These are phyloP conservation scores for Penicillium olsonii DNA, from an alignment of 2,329 filamentous ascomycete genomes.

Conservation along the genomic window DNA sequence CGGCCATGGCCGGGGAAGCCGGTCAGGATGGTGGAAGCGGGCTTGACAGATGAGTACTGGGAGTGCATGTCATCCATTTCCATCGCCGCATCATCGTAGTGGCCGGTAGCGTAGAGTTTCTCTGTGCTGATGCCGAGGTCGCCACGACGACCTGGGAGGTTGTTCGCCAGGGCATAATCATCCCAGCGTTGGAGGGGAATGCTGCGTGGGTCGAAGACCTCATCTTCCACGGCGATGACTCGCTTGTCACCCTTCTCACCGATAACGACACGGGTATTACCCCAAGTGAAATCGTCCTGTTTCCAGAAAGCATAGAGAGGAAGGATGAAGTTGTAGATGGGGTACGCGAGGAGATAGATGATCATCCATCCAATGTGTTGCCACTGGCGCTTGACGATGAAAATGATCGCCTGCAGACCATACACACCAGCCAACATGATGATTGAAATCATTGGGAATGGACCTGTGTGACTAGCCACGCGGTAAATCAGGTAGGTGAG, in stretches of 20 bases:
- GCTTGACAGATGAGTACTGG: conserved; percentile 87
- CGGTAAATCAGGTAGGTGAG: conserved; percentile 84
- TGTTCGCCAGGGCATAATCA: conserved; percentile 85
- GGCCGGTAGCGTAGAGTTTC: conserved; percentile 54
- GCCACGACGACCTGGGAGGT: conserved; percentile 86
- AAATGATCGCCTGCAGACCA: conserved; percentile 92
- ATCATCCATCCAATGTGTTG: conserved; percentile 99
- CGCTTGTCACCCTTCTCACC: conserved; percentile 91
- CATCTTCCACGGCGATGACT: conserved; percentile 79
- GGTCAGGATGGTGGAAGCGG: conserved; percentile 81
- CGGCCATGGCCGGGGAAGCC: conserved; percentile 71
- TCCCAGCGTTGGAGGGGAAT: conserved; percentile 97
- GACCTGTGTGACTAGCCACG: conserved; percentile 67
- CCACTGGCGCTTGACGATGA: conserved; percentile 96
- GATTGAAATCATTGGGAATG: conserved; percentile 84
- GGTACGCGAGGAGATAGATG: conserved; percentile 94
- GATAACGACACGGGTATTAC: conserved; percentile 95
- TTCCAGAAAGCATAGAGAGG: conserved; percentile 99
- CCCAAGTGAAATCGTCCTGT: conserved; percentile 98
- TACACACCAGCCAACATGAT: conserved; percentile 89
- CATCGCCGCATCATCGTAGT: conserved; percentile 72
- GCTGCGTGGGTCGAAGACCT: conserved; percentile 84
- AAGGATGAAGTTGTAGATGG: conserved; percentile 86
- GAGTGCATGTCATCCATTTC: conserved; percentile 99
- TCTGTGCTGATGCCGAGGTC: conserved; percentile 64